Percentiles rank a stretch among this genome's conserved stretches.
phyloP scores from a whole-genome alignment of 768 basidiomycete genomes.

The Myochromella boudieri region DNA sequence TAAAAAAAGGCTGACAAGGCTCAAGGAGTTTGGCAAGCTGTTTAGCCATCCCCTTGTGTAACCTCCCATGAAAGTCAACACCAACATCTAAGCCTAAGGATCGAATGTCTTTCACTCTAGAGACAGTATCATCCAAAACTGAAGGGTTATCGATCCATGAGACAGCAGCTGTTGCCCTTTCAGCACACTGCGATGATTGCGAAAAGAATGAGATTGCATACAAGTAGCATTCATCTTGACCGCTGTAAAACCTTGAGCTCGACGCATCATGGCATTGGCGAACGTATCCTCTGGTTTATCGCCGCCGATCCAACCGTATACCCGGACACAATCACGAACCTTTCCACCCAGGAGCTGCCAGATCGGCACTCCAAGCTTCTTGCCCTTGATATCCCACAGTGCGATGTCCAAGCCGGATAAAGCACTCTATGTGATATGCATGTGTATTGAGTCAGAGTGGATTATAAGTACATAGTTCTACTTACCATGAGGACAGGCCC shows the following conservation, averaged over 20 bases:
- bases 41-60: slow-evolving; percentile 70
- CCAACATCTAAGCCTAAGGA: slow-evolving; percentile 62
- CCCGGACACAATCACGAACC: slow-evolving; percentile 57
- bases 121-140: slow-evolving; percentile 47
- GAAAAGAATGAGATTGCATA: slow-evolving; percentile 20
- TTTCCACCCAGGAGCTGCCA: slow-evolving; percentile 72
- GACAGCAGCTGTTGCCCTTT: slow-evolving; percentile 26
- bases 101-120: slow-evolving; percentile 52
- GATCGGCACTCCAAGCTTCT: slow-evolving; percentile 62
- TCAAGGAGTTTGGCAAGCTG: slow-evolving; percentile 64
- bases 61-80: slow-evolving; percentile 68
- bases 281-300: slow-evolving; percentile 52
- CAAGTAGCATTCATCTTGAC: slow-evolving; percentile 75
- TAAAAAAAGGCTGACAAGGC: slow-evolving; percentile 59
- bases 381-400: slow-evolving; percentile 80
- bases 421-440: slow-evolving; percentile 37
- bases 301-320: slow-evolving; percentile 64
- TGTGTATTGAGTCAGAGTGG: neutral
- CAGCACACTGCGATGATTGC: neutral
- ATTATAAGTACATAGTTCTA: slow-evolving; percentile 3
- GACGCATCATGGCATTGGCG: slow-evolving; percentile 50
- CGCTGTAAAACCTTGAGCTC: slow-evolving; percentile 63
- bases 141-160: slow-evolving; percentile 64
- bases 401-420: slow-evolving; percentile 67
- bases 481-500: slow-evolving; percentile 68